phyloP scores from a whole-genome alignment of 2,329 filamentous ascomycete species.

The Dryadomyces sulphureus region DNA sequence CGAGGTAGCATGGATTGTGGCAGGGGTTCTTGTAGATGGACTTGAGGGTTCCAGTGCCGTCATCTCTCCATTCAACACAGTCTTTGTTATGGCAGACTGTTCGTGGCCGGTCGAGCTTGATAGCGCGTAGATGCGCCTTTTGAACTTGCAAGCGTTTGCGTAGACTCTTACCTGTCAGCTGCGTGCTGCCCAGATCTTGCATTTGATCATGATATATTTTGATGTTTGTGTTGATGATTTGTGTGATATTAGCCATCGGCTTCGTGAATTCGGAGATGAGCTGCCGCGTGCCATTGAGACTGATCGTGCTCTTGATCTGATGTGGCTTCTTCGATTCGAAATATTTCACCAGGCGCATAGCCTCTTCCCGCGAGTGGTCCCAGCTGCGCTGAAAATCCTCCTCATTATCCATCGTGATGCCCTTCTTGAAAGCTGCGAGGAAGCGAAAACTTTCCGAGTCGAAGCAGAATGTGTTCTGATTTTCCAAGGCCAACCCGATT shows the following conservation, averaged over 20 bases:
- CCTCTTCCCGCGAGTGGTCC: slow-evolving; percentile 19
- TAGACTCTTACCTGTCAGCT: slow-evolving; percentile 15
- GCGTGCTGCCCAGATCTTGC: slow-evolving; percentile 13
- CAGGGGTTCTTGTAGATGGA: slow-evolving; percentile 17
- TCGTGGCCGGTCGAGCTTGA: slow-evolving; percentile 13
- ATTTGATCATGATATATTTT: slow-evolving; percentile 17
- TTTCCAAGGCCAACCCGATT: slow-evolving; percentile 16
- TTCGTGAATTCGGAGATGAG: slow-evolving; percentile 21
- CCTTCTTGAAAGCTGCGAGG: slow-evolving; percentile 21
- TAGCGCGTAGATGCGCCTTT: slow-evolving; percentile 13
- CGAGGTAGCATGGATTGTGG: slow-evolving; percentile 17
- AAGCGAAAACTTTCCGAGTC: slow-evolving; percentile 29
- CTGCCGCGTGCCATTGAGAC: slow-evolving; percentile 21
- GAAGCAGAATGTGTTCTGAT: slow-evolving; percentile 24
- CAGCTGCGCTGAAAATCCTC: slow-evolving; percentile 22
- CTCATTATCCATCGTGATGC: slow-evolving; percentile 16
- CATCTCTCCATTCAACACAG: slow-evolving; percentile 16
- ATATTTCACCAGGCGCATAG: slow-evolving; percentile 17
- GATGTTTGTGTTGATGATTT: slow-evolving; percentile 19
- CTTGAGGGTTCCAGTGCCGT: slow-evolving; percentile 12
- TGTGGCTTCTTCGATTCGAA: slow-evolving; percentile 17
- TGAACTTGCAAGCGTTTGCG: slow-evolving; percentile 14
- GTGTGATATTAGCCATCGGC: slow-evolving; percentile 22
- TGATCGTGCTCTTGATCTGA: slow-evolving; percentile 21
- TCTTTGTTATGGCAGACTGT: slow-evolving; percentile 18